phyloP scores from a whole-genome alignment of 2,329 filamentous ascomycete genomes.

The Ceratocystis ficicola region DNA sequence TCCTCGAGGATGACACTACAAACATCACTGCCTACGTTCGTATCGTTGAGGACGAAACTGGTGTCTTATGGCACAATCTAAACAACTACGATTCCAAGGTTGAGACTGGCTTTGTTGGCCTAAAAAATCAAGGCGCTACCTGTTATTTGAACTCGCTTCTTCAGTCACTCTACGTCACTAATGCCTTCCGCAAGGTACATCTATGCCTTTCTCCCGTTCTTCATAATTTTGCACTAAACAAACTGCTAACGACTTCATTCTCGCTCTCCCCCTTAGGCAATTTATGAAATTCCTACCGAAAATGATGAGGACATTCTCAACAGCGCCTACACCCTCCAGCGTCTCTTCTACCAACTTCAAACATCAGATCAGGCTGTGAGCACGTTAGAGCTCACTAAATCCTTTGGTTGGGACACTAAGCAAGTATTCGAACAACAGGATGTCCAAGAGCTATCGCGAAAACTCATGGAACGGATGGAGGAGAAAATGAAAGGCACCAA shows the following conservation, averaged over 20 bases:
- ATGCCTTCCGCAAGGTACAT: conserved; percentile 76
- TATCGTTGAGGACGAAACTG: conserved; percentile 74
- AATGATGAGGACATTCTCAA: conserved; percentile 69
- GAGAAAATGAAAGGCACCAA: conserved; percentile 96
- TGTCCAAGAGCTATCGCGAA: conserved; percentile 89
- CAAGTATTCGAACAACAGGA: conserved; percentile 99
- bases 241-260: background rate
- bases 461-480: conserved; percentile 94
- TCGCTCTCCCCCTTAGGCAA: conserved; percentile 45
- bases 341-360: conserved; percentile 89
- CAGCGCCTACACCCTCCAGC: conserved; percentile 85
- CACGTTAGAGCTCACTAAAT: conserved; percentile 86
- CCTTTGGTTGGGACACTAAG: conserved; percentile 94
- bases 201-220: background rate
- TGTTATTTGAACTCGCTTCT: conserved; percentile 78
- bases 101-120: conserved; percentile 89
- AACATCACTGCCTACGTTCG: conserved; percentile 76
- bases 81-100: conserved; percentile 97
- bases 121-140: conserved; percentile 92
- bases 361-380: conserved; percentile 72
- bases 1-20: conserved; percentile 64
- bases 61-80: conserved; percentile 84
- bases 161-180: conserved; percentile 76
- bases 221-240: background rate
- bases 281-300: conserved; percentile 93